Evolutionary conservation across 2,329 filamentous ascomycete genomes (phyloP).

Genomic region (Geosmithia morbida): DNA sequence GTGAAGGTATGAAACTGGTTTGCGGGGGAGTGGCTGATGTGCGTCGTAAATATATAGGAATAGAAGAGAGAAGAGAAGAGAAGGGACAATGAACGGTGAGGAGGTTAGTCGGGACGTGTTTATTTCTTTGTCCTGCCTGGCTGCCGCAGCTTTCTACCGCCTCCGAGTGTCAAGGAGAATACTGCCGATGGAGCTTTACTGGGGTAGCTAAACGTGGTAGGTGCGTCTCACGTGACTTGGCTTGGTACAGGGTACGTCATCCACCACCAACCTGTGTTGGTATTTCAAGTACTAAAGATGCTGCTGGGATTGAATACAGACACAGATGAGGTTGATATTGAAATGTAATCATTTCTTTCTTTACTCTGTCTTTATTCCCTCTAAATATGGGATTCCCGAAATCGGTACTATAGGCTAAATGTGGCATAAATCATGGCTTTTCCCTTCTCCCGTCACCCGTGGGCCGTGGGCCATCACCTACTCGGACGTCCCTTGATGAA

Average conservation of each 20-base stretch:
- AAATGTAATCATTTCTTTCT: not conserved
- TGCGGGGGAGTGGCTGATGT: not conserved
- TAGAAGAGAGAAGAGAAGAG: not conserved
- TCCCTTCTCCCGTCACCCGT: not conserved
- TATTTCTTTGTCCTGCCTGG: not conserved
- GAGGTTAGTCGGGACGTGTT: not conserved
- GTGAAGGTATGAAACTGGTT: not conserved
- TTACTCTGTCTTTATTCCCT: not conserved
- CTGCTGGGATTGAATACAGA: too few relatives aligned
- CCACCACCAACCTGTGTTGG: too few relatives aligned
- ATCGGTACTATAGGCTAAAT: not conserved
- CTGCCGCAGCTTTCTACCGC: not conserved
- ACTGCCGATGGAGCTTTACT: not conserved
- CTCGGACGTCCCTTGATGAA: conserved; percentile 24
- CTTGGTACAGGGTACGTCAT: not conserved
- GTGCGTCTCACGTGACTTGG: not conserved
- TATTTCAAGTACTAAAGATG: not conserved
- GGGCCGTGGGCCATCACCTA: too few relatives aligned
- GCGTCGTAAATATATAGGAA: not conserved
- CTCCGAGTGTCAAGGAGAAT: not conserved
- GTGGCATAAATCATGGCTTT: not conserved
- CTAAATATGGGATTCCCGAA: not conserved
- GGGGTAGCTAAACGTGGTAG: not conserved
- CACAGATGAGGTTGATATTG: too few relatives aligned
- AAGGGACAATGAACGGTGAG: not conserved